Conservation (phyloP, 495 filamentous ascomycete genomes). For the Thozetella sp. region DNA sequence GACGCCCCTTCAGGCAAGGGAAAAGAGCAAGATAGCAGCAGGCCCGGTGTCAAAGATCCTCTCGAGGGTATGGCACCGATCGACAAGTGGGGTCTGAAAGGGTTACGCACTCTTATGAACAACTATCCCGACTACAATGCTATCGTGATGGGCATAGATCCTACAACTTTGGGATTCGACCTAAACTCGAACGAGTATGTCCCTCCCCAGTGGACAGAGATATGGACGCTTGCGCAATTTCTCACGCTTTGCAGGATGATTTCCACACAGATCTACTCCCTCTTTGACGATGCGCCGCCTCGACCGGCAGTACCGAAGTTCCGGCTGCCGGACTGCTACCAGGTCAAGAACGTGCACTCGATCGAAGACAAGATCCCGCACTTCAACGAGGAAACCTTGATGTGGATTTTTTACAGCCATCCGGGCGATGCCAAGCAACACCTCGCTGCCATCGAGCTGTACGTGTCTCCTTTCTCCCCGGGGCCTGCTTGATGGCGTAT, state of each 20-base stretch:
- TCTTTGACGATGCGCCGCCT: slow-evolving; percentile 71
- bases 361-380: slow-evolving; percentile 76
- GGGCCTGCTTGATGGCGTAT: slow-evolving; percentile 2
- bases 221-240: neutral
- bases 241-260: slow-evolving; percentile 23
- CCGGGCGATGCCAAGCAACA: slow-evolving; percentile 84
- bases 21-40: slow-evolving; percentile 40
- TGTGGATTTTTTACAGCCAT: slow-evolving; percentile 94
- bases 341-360: slow-evolving; percentile 81
- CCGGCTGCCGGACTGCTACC: slow-evolving; percentile 80
- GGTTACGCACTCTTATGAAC: slow-evolving; percentile 77
- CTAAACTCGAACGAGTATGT: slow-evolving; percentile 77
- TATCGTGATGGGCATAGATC: slow-evolving; percentile 77
- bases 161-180: slow-evolving; percentile 76
- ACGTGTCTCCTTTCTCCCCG: slow-evolving; percentile 17
- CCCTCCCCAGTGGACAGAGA: neutral
- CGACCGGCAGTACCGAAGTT: slow-evolving; percentile 78
- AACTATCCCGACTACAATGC: slow-evolving; percentile 75
- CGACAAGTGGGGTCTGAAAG: slow-evolving; percentile 81
- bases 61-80: slow-evolving; percentile 75
- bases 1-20: slow-evolving; percentile 37
- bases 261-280: slow-evolving; percentile 55
- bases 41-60: slow-evolving; percentile 48
- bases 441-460: slow-evolving; percentile 80
- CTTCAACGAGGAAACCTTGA: slow-evolving; percentile 89